Base-by-base conservation (phyloP, 2,329 filamentous ascomycete species). In the Leptographium procerum region DNA sequence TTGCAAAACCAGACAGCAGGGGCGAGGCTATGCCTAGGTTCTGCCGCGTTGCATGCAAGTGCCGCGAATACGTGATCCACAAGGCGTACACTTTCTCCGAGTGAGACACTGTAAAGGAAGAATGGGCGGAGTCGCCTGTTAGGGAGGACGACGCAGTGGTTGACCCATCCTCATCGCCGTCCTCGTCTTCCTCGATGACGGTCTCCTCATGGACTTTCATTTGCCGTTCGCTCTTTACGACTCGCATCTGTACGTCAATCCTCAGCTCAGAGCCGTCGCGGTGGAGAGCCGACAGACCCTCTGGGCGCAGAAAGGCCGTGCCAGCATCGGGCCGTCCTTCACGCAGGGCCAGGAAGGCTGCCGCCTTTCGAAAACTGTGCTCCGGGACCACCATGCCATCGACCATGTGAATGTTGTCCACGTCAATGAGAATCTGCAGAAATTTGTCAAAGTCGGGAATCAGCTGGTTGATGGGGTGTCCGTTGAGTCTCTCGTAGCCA, bases 371-470 rank as follows among this genome's bases (percentile, higher is more conserved):
- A 73, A 99, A 97, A 67, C 89, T 95, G 69, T 96, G 91, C 70
- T 99, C 94, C 1, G 94, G 91, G 58, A 99, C 87, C 19, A 99
- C 91, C 66, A 96, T 91, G n/a, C 94, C 94, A 70, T 99, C 94
- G 13, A 88, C 81, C 29, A 97, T 77, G 56, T 85, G 80, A 55
- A 96, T 80, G 47, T 89, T 85, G 65, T 99, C 91, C 68, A 96
- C 90, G 58, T 95, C 87, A 5, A 84, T 89, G 66, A 99, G 77
- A 31, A 95, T 84, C 48, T 84, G 78, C 55, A 99, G 75, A 51
- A 96, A 85, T 63, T 85, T 86, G 70, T 95, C 89, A 67, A 99
- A 97, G 51, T 86, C 83, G 0, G 92, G 91, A 31, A 99, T 86
- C 36, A 99, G 74, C 31, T 89, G 82, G 61, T 82, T 89, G 65